A percentile compares a stretch with the other conserved stretches of the same genome.
phyloP scores from a whole-genome alignment of 2,329 filamentous ascomycete species.

The Magnaporthiopsis poae region DNA sequence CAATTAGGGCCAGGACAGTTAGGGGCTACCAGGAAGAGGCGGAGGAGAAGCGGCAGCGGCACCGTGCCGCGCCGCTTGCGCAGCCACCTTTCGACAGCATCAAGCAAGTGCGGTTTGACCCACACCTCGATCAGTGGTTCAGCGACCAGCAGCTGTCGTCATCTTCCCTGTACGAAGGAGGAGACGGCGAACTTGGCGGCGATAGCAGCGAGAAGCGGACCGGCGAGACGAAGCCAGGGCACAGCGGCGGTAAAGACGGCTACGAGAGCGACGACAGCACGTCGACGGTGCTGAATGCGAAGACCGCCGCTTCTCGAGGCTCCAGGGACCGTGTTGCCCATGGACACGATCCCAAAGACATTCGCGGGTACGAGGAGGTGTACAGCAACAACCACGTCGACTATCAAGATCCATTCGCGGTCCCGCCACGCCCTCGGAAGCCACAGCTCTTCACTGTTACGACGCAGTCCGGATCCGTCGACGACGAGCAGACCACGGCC shows the following conservation, averaged over 20 bases:
- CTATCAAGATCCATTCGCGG: conserved; percentile 1
- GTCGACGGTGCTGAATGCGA: background rate
- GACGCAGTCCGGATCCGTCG: background rate
- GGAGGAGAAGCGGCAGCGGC: background rate
- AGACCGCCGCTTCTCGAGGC: background rate
- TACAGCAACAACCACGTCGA: background rate
- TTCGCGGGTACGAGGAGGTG: background rate
- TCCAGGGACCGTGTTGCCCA: background rate
- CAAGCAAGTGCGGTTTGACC: conserved; percentile 6
- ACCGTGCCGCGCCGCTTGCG: too few relatives aligned
- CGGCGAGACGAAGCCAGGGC: background rate
- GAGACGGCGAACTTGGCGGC: background rate
- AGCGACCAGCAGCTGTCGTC: background rate
- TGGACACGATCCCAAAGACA: background rate
- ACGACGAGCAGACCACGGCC: background rate
- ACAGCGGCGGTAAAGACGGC: background rate
- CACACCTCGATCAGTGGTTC: conserved; percentile 4
- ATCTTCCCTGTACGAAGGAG: background rate
- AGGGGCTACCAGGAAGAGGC: background rate
- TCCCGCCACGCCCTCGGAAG: conserved; percentile 2
- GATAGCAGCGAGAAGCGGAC: background rate
- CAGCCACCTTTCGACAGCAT: background rate
- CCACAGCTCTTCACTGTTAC: conserved; percentile 4
- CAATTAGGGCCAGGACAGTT: background rate
- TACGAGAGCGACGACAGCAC: background rate